phyloP scores from a whole-genome alignment of 768 basidiomycete genomes.

The Russula sp. region DNA sequence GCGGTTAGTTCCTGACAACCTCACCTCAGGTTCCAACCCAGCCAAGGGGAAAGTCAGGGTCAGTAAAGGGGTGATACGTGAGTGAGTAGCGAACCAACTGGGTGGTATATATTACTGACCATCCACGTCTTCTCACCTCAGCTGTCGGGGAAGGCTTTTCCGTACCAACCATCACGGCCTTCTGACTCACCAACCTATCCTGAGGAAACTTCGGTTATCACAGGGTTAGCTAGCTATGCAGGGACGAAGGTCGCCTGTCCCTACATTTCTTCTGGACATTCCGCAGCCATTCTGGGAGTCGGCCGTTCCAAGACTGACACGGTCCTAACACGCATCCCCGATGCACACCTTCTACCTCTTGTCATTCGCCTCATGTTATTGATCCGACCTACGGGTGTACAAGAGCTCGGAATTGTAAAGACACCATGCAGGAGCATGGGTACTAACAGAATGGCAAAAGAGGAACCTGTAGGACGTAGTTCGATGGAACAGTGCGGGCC shows the following conservation, averaged over 20 bases:
- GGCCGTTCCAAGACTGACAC: background rate
- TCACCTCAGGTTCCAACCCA: background rate
- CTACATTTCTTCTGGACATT: background rate
- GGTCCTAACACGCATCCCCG: slow-evolving; percentile 22
- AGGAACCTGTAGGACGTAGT: background rate
- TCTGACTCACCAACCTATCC: background rate
- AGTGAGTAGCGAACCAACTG: background rate
- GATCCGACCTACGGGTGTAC: background rate
- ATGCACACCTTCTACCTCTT: no score
- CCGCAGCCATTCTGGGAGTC: background rate
- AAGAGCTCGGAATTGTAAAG: background rate
- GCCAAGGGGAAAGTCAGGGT: background rate
- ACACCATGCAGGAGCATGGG: background rate
- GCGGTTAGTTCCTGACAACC: background rate
- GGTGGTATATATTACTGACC: background rate
- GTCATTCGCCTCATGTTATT: no score
- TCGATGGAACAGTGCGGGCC: slow-evolving; percentile 3
- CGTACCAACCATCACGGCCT: background rate
- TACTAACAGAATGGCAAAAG: slow-evolving; percentile 2
- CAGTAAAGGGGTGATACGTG: background rate
- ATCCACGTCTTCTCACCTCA: background rate
- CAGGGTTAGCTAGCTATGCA: background rate
- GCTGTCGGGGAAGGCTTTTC: background rate
- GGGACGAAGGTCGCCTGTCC: background rate
- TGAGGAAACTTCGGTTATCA: background rate